Evolutionary conservation across 2,329 filamentous ascomycete species (phyloP), one percentile per base, ranked within the genome.

Genomic region (Ascochyta clinopodiicola): DNA sequence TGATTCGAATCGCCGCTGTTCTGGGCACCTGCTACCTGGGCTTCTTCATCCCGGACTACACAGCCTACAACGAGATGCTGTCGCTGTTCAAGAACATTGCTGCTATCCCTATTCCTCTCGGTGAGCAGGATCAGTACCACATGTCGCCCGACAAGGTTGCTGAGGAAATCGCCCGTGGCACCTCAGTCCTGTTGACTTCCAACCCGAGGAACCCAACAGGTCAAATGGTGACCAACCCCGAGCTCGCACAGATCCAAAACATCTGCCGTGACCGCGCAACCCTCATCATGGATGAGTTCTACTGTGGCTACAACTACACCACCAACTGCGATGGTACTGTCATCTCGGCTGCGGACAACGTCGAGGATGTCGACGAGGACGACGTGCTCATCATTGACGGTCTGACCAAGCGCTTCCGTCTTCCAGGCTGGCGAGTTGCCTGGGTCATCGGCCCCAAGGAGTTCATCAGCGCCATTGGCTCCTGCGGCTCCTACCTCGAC

Each of bases 361-460:
- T 98, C 44, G 84, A 92, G 52, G 92, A 97, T 67, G 92, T 97
- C 15, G 86, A 97, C 72, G 74, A 76, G 46, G 75, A 78, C 77
- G 91, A 96, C 70, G 93, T 98, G 2, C 85, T 98, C 62, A 91
- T 98, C 75, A 94, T 98, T 63, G 94, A 98, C 73, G 94, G 94
- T 44, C 84, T 98, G 24, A 98, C 94, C 67, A 98, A 98, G 84
- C 90, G 94, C 59, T 98, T 98, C 85, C 88, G 94, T 64, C 87
- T 98, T 29, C 94, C 94, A 1, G 94, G 94, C 59, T 98, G 94
- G 92, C 90, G 94, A 74, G 93, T 98, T 38, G 93, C 94, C 6
- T 98, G 94, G 94, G 92, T 98, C 65, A 76, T 98, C 51, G 94
- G 94, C 1, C 94, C 94, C 63, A 97, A 96, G 81, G 93, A 96